Evolutionary conservation across 345 rosid species (phyloP), one percentile per base, ranked within the genome.

Genomic region (Passiflora organensis): DNA sequence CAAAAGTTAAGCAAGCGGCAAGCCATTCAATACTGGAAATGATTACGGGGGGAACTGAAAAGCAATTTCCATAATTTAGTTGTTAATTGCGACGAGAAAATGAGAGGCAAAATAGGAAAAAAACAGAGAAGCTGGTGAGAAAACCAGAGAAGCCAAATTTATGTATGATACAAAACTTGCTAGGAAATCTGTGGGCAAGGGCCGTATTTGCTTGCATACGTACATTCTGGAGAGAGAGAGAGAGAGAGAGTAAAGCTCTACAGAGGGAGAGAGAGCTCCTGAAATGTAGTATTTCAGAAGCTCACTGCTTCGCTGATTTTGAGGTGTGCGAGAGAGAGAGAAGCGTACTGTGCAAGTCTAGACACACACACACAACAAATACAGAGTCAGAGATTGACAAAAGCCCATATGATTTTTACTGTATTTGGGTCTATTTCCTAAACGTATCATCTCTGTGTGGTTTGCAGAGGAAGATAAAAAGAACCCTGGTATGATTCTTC

Each of bases 231-330:
- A 57, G 42, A 32, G 32, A 42, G 14, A 23, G 15, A 43, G 41
- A 48, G 15, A 32, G 28, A 48, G 21, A 50, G 14, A 17, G 19
- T 23, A 13, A 12, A 13, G 34, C 34, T 28, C 5, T 28, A 28
- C 34, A 28, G 10, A 6, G 10, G 43, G 16, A 14, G 49, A 25
- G 42, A 2, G 19, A 9, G 21, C 4, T 6, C 48, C 46, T 45
- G 55, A 34, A 56, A 39, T 51, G 56, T 66, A 65, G 74, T 71
- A 55, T 50, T 37, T 47, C 22, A 60, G 69, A 71, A 75, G 76
- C 71, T 75, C 67, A 36, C 61, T 48, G 72, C 49, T 55, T 56
- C 38, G 63, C 68, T 75, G 70, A 75, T 63, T 70, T 70, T 63
- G 67, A 70, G 71, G 66, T 20, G 22, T 43, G 48, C 21, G 50